Percentiles rank a stretch among this genome's conserved stretches.
phyloP scores from a whole-genome alignment of 768 basidiomycete genomes.

The Hirschioporus abietinus region DNA sequence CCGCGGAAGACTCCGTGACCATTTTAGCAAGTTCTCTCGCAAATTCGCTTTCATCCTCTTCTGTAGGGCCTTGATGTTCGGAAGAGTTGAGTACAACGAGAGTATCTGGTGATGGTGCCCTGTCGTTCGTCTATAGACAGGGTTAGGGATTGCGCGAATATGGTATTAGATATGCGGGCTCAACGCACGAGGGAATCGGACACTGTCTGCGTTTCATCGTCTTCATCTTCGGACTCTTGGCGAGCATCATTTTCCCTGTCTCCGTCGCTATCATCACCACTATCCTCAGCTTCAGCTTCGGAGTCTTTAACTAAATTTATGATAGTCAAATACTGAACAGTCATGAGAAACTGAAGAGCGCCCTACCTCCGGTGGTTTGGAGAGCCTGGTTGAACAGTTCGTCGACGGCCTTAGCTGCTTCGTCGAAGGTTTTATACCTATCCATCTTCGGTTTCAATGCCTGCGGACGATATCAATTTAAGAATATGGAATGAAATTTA shows the following conservation, averaged over 20 bases:
- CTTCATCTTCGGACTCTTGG: slow-evolving; percentile 57
- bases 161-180: not conserved
- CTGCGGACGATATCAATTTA: slow-evolving; percentile 31
- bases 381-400: slow-evolving; percentile 74
- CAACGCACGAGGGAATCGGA: slow-evolving; percentile 50
- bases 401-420: slow-evolving; percentile 85
- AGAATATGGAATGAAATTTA: slow-evolving; percentile 2
- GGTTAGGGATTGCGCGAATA: not conserved
- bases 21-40: slow-evolving; percentile 94
- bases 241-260: slow-evolving; percentile 34
- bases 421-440: slow-evolving; percentile 69
- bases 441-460: slow-evolving; percentile 80
- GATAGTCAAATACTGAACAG: slow-evolving; percentile 8
- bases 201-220: slow-evolving; percentile 40
- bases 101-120: slow-evolving; percentile 79
- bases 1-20: slow-evolving; percentile 80
- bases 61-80: slow-evolving; percentile 75
- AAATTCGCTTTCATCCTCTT: slow-evolving; percentile 91
- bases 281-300: slow-evolving; percentile 54
- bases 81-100: slow-evolving; percentile 66
- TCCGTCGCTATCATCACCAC: slow-evolving; percentile 49
- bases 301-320: slow-evolving; percentile 16
- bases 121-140: slow-evolving; percentile 48
- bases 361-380: slow-evolving; percentile 54
- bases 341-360: not conserved